phyloP scores from a whole-genome alignment of 768 basidiomycete genomes.

The Phylloporus sp. region DNA sequence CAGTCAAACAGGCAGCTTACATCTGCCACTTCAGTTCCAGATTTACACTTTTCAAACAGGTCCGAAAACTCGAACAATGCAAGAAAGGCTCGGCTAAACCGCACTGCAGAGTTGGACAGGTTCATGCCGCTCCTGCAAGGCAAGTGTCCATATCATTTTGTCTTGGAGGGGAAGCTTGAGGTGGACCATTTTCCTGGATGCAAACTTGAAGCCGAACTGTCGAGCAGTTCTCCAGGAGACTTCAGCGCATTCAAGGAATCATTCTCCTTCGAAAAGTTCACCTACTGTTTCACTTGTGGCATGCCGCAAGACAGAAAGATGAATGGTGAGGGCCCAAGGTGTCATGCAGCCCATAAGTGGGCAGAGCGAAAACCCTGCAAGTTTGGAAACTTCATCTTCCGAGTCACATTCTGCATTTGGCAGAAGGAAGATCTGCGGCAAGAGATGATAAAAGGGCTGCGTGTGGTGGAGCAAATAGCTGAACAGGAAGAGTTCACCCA shows the following conservation, averaged over 20 bases:
- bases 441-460: neutral
- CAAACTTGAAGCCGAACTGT: neutral
- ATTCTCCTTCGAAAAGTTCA: neutral
- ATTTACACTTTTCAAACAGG: neutral
- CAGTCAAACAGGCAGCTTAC: neutral
- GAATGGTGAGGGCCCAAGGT: neutral
- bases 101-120: neutral
- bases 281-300: neutral
- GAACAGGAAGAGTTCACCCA: neutral
- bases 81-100: neutral
- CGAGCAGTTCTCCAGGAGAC: neutral
- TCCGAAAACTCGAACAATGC: neutral
- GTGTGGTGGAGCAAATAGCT: neutral
- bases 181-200: constrained; percentile 1
- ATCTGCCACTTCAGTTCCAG: neutral
- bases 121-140: constrained; percentile 3
- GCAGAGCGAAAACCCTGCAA: neutral
- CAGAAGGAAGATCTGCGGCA: neutral
- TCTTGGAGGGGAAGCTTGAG: neutral
- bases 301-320: neutral
- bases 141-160: constrained; percentile 6
- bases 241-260: neutral
- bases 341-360: neutral
- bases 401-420: neutral
- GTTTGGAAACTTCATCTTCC: neutral